Base-by-base conservation (phyloP, 495 filamentous ascomycete genomes). In the Hyaloscypha bicolor region DNA sequence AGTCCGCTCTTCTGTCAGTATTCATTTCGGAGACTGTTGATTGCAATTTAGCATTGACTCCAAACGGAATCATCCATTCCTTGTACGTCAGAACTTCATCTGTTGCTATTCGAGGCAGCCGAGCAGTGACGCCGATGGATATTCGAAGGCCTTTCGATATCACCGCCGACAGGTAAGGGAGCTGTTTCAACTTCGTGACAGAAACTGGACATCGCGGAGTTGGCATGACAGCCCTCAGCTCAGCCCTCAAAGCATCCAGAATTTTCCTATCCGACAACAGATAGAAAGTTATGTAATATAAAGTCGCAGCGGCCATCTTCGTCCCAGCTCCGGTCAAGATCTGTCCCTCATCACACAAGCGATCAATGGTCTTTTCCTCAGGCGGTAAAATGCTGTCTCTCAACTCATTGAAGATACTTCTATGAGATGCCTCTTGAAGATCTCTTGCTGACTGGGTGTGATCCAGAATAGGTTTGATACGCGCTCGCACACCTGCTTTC, bases 91-190 rank as follows among this genome's bases (percentile, higher is more conserved):
- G 65, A 21, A 70, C 70, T 37, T 79, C 74, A 16, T 73, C 22
- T 42, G 64, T 35, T 3, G 78, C 76, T 25, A 81, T 72, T 21
- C 82, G 74, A 9, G 71, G 66, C n/a, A 71, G 56, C 29, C 77
- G 67, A 4, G 70, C 64, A 4, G 74, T 71, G 29, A 76, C 76
- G 21, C 77, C 79, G 45, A 76, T 77, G 0, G 77, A 77, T n/a
- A 83, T 71, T 11, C 81, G 75, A 31, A 81, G 68, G 14, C 9
- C 42, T 45, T 45, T 12, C 3, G 42, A 9, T 12, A 45, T 45
- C 6, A 45, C 42, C 6, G 42, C 42, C 6, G 42, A 45, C 9
- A 45, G 14, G 42, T 45, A 45, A 11, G 14, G 42, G 6, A 45
- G 42, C 14, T 45, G 42, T 12, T 45, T 12, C 42, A 45, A 45